These are phyloP conservation scores for Mrakia blollopis DNA, from an alignment of 768 basidiomycete species.

Conservation along the genomic window DNA sequence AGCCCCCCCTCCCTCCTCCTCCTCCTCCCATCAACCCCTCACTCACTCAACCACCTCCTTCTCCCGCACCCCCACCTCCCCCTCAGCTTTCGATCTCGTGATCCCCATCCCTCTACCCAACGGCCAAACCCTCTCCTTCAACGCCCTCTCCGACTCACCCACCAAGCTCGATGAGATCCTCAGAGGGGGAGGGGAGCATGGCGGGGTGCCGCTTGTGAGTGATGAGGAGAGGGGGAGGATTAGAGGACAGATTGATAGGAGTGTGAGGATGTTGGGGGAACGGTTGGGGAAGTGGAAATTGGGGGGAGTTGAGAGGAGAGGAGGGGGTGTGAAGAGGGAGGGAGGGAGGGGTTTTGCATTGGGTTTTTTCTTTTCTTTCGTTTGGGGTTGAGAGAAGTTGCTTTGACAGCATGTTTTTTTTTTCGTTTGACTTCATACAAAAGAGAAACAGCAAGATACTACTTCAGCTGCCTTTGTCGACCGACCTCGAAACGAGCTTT, in stretches of 20 bases:
- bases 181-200: not conserved
- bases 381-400: too few relatives aligned
- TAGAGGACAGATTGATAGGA: conserved; percentile 16
- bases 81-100: conserved; percentile 7
- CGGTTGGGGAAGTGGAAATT: conserved; percentile 16
- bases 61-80: conserved; percentile 6
- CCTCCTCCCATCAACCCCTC: too few relatives aligned
- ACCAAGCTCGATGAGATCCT: conserved; percentile 20
- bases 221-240: conserved; percentile 20
- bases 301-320: not conserved
- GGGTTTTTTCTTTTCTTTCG: too few relatives aligned
- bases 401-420: too few relatives aligned
- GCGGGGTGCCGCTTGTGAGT: not conserved
- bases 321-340: not conserved
- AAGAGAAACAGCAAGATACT: too few relatives aligned
- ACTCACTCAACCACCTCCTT: too few relatives aligned
- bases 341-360: not conserved
- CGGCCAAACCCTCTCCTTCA: conserved; percentile 15
- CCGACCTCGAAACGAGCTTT: too few relatives aligned
- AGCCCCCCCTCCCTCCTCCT: not conserved
- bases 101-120: conserved; percentile 14
- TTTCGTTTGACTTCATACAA: too few relatives aligned
- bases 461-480: too few relatives aligned
- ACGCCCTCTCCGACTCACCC: conserved; percentile 12
- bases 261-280: conserved; percentile 19